Base-by-base conservation (phyloP, 2,329 filamentous ascomycete genomes). In the Colletotrichum sp. region DNA sequence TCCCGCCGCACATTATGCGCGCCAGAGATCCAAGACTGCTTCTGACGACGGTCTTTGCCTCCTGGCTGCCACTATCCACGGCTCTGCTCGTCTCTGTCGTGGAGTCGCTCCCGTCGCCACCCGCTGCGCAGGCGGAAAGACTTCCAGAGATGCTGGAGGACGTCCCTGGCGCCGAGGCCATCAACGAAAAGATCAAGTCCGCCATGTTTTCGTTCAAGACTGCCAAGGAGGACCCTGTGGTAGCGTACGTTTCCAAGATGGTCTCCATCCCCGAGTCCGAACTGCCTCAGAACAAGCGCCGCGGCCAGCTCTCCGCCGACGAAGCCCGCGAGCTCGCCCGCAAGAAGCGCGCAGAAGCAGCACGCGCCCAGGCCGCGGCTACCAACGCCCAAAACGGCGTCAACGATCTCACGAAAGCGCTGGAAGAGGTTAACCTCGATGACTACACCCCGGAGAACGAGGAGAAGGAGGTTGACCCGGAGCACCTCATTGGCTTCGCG, bases 181-280 rank as follows among this genome's bases (percentile, higher is more conserved):
- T 98, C 61, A 92, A 94, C 69, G 85, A 90, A 3, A 86, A 88
- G 8, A 87, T 98, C 70, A 93, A 92, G 79, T 88, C 94, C n/a
- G 95, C 96, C 7, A 96, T 98, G 93, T 86, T 94, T 3, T 89
- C 92, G 1, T 98, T 98, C 82, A 94, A 94, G 80, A 91, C 91
- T 5, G 89, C 89, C 0, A 88, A 91, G 52, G 89, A 92, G 1
- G 94, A 94, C 73, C 96, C 96, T 0, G 92, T 98, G 0, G 95
- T 99, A 3, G 96, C 95, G 10, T 99, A 98, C 79, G 95, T 99
- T 76, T 98, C 96, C 86, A 99, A 99, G 83, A 98, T 99, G 96
- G 95, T 98, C 2, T 97, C 97, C 0, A 90, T 99, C 15, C 96
- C 96, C 0, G 95, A 97, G 81, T 98, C 95, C 83, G 96, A 99